Base-by-base conservation (phyloP, 164 flowering plant species). In the Protea cynaroides region DNA sequence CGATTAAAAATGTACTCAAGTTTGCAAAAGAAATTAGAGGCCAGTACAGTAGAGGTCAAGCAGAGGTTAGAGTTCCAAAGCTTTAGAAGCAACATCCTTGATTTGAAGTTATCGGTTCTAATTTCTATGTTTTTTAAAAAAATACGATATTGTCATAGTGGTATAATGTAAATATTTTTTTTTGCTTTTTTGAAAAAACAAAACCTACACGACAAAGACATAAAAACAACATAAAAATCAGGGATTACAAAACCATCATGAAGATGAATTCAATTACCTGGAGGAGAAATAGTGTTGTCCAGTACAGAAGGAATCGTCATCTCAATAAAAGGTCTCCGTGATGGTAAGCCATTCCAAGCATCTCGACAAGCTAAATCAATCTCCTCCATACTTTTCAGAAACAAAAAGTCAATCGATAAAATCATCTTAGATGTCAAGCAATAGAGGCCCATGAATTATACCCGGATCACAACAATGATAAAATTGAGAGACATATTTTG, bases 251-350 rank as follows among this genome's bases (percentile, higher is more conserved):
- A 49, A n/a, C 40, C 23, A 8, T 46, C 25, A 38, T 23, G n/a
- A 56, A 50, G 36, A 54, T 25, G 59, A 51, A 5, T 43, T 58
- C 1, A 59, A 21, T 50, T 80, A 90, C 97, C 97, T 25, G 88
- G 88, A 59, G 97, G 99, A 74, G 99, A 88, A 58, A 95, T 91
- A 46, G 97, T 95, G 64, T 78, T 83, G 80, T 95, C 99, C 71
- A 95, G 49, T 25, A 72, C 82, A 73, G 97, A 91, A 70, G 99
- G 99, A 71, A 95, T 91, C 25, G 99, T 91, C 99, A 91, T 91
- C 81, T 95, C 99, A 68, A 95, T 89, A 49, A 95, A 60, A 65
- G 97, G 99, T 62, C 92, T 82, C 55, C 70, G 65, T 44, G 97
- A 95, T 69, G 99, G 92, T 43, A 81, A 65, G 59, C 97, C 99